These are phyloP conservation scores for Kurtzmaniella quercitrusa DNA, from an alignment of 1,139 yeast species.

Conservation along the genomic window DNA sequence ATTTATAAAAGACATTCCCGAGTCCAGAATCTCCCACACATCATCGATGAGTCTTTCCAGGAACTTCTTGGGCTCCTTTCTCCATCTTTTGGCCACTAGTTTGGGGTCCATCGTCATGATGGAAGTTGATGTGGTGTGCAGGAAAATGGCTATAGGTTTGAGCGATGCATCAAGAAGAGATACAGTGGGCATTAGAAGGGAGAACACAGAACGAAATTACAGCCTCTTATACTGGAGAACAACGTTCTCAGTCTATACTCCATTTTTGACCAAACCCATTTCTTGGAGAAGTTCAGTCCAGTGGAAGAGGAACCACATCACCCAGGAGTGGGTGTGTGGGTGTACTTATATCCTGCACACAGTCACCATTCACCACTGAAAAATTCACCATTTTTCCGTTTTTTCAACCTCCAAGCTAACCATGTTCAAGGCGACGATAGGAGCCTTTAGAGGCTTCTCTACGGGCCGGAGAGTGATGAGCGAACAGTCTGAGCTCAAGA, in stretches of 20 bases:
- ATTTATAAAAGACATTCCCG: conserved; percentile 11
- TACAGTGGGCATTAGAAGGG: no score
- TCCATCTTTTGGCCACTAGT: conserved; percentile 15
- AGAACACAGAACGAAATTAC: no score
- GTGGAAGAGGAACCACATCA: no score
- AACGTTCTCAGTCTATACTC: no score
- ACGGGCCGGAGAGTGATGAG: neutral
- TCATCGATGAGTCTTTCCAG: conserved; percentile 16
- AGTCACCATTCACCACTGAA: neutral
- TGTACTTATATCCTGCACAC: neutral
- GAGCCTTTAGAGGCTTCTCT: conserved; percentile 6
- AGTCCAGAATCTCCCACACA: conserved; percentile 14
- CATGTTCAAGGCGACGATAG: conserved; percentile 6
- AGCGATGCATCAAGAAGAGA: no score
- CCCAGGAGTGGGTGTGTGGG: no score
- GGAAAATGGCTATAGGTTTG: neutral
- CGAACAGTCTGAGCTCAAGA: conserved; percentile 10
- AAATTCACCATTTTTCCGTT: neutral
- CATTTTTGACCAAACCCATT: no score
- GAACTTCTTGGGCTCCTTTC: conserved; percentile 14
- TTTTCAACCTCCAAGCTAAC: neutral
- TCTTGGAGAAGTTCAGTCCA: no score
- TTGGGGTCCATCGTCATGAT: neutral
- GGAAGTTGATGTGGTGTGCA: neutral
- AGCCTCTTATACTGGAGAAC: no score